Conservation (phyloP, 768 basidiomycete genomes). For the Cystobasidium ongulense region DNA sequence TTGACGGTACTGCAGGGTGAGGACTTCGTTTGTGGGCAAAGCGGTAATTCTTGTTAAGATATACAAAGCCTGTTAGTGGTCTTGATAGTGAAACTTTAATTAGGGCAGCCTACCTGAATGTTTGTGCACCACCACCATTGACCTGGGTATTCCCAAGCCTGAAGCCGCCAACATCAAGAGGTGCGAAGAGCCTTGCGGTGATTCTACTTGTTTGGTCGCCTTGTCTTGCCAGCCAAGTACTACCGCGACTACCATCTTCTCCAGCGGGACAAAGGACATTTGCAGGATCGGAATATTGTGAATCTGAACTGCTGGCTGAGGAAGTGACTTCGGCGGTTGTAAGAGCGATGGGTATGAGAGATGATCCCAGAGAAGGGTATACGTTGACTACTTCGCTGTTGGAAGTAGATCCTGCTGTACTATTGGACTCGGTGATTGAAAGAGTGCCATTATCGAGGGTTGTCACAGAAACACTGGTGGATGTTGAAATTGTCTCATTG, state of each 20-base stretch:
- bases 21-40: constrained; percentile 78
- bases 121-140: constrained; percentile 69
- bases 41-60: constrained; percentile 47
- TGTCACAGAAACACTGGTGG: constrained; percentile 53
- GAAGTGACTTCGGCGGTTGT: constrained; percentile 41
- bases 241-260: constrained; percentile 61
- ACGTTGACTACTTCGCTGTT: constrained; percentile 53
- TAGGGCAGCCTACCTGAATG: constrained; percentile 87
- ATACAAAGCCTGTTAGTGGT: too few species aligned
- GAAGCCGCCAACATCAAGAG: constrained; percentile 66
- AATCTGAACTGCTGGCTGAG: constrained; percentile 37
- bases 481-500: constrained; percentile 33
- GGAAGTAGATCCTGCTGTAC: constrained; percentile 75
- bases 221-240: constrained; percentile 76
- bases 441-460: constrained; percentile 67
- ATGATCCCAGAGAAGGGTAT: constrained; percentile 59
- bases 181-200: constrained; percentile 66
- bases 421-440: constrained; percentile 69
- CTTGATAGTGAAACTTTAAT: too few species aligned
- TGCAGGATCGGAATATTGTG: constrained; percentile 41
- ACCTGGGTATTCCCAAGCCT: constrained; percentile 88
- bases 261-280: constrained; percentile 78
- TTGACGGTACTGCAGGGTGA: constrained; percentile 60
- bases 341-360: constrained; percentile 44
- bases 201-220: constrained; percentile 60